Evolutionary conservation across 331 rosid species (phyloP).

Genomic region (Rosa hybrid): DNA sequence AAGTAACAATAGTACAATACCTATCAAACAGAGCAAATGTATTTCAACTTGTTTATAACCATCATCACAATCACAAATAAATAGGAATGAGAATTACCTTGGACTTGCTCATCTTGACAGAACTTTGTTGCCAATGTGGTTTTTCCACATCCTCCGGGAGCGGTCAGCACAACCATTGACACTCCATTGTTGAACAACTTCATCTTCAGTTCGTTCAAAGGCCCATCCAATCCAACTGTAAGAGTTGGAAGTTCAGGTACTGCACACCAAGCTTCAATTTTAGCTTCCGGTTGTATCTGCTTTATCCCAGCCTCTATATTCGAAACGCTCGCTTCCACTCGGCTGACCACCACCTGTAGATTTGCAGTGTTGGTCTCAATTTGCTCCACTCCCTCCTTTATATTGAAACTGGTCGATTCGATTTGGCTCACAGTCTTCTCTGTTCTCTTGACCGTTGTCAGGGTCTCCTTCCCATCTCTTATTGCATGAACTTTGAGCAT

Average conservation of each 20-base stretch:
- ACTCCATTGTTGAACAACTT: constrained; percentile 21
- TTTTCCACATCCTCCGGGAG: constrained; percentile 67
- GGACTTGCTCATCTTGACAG: constrained; percentile 25
- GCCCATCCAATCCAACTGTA: constrained; percentile 12
- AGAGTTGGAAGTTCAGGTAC: background rate
- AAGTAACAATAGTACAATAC: background rate
- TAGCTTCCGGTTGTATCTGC: background rate
- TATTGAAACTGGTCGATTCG: background rate
- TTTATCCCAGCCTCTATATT: background rate
- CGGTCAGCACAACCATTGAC: constrained; percentile 40
- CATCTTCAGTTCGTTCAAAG: constrained; percentile 34
- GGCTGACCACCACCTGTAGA: background rate
- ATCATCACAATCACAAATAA: background rate
- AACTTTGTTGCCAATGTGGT: constrained; percentile 33
- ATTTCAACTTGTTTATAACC: background rate
- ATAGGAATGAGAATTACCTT: constrained; percentile 23
- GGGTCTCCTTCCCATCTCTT: background rate
- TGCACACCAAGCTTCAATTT: background rate
- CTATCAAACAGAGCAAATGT: background rate
- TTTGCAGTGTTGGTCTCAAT: background rate
- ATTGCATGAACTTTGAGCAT: background rate
- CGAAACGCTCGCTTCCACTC: background rate
- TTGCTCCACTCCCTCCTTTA: background rate
- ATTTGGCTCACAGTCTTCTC: background rate
- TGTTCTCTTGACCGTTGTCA: too few species aligned